Conservation (phyloP, 352 stramenopile species). For the Plasmopara viticola region DNA sequence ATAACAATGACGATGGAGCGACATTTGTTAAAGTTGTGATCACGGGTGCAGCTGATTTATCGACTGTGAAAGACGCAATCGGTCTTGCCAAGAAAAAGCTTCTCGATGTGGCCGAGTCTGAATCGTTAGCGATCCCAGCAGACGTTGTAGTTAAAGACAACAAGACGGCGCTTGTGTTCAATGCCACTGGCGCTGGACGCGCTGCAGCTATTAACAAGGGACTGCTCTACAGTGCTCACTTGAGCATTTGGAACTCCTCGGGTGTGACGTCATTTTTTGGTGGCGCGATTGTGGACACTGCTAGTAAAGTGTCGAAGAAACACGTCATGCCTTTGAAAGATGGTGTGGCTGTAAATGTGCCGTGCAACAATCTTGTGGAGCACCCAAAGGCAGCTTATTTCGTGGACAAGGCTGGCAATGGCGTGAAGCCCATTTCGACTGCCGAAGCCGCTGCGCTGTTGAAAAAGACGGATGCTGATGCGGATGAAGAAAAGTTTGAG, state of each 20-base stretch:
- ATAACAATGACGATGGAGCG: conserved; percentile 56
- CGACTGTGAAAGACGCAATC: conserved; percentile 47
- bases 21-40: conserved; percentile 71
- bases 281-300: conserved; percentile 50
- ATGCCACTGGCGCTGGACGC: conserved; percentile 41
- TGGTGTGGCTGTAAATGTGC: conserved; percentile 55
- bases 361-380: conserved; percentile 74
- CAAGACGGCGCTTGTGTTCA: conserved; percentile 69
- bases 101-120: conserved; percentile 38
- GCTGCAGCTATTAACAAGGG: conserved; percentile 57
- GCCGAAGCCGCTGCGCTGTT: conserved; percentile 42
- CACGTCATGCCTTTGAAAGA: conserved; percentile 41
- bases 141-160: conserved; percentile 57
- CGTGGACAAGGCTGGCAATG: conserved; percentile 47
- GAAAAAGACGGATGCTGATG: conserved; percentile 41
- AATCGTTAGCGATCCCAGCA: conserved; percentile 47
- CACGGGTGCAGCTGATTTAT: conserved; percentile 46
- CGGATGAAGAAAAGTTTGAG: conserved; percentile 58
- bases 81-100: conserved; percentile 74
- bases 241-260: conserved; percentile 63
- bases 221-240: conserved; percentile 58
- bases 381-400: conserved; percentile 57
- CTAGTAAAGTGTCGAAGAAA: conserved; percentile 49
- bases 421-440: conserved; percentile 56
- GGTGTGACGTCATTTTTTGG: conserved; percentile 70